Evolutionary conservation across 768 basidiomycete species (phyloP), one percentile per base, ranked within the genome.

Genomic region (Hypholoma fasciculare): DNA sequence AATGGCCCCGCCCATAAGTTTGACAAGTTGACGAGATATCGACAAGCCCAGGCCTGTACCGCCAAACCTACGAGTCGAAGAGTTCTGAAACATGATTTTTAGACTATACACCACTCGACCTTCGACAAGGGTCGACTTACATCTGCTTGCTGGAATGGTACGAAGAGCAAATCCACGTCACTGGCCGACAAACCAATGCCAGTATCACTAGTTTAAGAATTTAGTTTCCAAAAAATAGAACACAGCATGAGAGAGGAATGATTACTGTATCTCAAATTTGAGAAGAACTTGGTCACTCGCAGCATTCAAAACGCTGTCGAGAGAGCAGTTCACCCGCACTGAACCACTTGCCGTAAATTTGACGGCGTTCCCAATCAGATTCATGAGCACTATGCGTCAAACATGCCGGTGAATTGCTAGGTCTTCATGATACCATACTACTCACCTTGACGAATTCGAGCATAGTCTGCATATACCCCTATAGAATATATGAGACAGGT

Each of bases 141-240:
- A 61, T 90, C 89, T 9, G 88, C 88, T 71, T 91, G 89, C 61
- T 87, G 86, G 63, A 91, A 91, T 8, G 89, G 89, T 17, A 86
- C 82, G 61, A 90, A 91, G 3, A 91, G 71, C 7, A 83, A 76
- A 49, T 86, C 85, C 3, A 86, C 82, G 59, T 90, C 88, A 58
- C 80, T 84, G 7, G 82, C 75, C 7, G 86, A 82, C 53, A 91
- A 71, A 1, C 89, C 88, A 42, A 90, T 90, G 3, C 89, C 89
- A 5, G 87, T 87, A 66, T 91, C 89, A 65, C 85, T 88, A 48
- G 43, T 38, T 52, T 48, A 9, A 42, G 43, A 62, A 13, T 5
- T 17, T 20, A 12, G 42, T 34, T 34, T 34, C 30, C 30, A 23
- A 34, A 34, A 34, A 34, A 34, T 34, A 54, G 14, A 26, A 12